These are phyloP conservation scores for Colletotrichum costaricense DNA, from an alignment of 2,329 filamentous ascomycete genomes.

Conservation along the genomic window DNA sequence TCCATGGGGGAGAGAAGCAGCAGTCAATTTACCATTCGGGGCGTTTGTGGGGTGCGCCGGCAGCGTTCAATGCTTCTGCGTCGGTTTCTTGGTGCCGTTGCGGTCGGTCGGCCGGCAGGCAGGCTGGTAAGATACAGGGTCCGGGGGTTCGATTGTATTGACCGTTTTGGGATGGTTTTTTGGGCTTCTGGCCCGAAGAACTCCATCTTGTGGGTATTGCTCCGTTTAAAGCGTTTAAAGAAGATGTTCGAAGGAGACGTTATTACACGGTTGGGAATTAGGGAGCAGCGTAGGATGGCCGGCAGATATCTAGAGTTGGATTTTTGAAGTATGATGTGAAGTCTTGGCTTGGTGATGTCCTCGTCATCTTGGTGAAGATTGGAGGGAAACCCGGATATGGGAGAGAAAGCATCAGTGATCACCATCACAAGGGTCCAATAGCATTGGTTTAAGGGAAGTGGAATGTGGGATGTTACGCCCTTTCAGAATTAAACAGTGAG, in stretches of 20 bases:
- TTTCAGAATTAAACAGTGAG: not conserved
- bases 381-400: not conserved
- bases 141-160: slow-evolving; percentile 1
- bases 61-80: not conserved
- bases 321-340: not conserved
- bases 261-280: not conserved
- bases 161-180: not conserved
- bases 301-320: not conserved
- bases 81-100: not conserved
- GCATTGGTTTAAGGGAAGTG: not conserved
- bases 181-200: not conserved
- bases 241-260: not conserved
- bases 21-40: not conserved
- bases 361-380: too few species aligned
- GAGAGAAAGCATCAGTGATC: not conserved
- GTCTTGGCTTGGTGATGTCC: too few species aligned
- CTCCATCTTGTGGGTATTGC: not conserved
- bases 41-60: not conserved
- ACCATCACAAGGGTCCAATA: not conserved
- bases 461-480: not conserved
- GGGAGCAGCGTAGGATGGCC: not conserved
- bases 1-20: not conserved
- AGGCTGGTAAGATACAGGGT: not conserved
- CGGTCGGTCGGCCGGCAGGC: not conserved
- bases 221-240: not conserved